Percentiles rank a stretch among this genome's conserved stretches.
These are phyloP conservation scores for Alternaria angustiovoidea DNA, from an alignment of 2,329 filamentous ascomycete genomes.

Conservation along the genomic window DNA sequence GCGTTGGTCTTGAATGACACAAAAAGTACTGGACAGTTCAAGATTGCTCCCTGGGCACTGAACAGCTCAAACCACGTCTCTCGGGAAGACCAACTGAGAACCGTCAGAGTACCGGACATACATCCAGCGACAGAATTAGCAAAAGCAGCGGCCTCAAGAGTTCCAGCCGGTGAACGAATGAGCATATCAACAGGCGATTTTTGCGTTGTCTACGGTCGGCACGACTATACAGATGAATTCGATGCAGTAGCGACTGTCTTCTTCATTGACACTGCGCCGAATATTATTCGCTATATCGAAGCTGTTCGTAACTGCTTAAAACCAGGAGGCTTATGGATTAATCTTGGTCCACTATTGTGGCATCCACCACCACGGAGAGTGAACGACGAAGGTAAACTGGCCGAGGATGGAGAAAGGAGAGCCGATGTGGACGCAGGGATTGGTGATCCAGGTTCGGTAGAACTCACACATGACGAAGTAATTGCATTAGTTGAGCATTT, in stretches of 20 bases:
- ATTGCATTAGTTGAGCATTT: conserved; percentile 74
- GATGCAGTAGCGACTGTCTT: conserved; percentile 90
- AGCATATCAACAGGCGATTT: conserved; percentile 95
- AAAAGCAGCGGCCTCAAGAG: conserved; percentile 21
- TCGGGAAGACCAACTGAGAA: conserved; percentile 76
- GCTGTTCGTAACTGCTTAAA: conserved; percentile 80
- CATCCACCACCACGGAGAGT: conserved; percentile 79
- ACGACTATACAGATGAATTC: conserved; percentile 68
- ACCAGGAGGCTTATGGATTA: conserved; percentile 82
- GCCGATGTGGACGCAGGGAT: conserved; percentile 65
- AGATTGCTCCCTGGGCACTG: conserved; percentile 84
- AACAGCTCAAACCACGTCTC: conserved; percentile 85
- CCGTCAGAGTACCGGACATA: conserved; percentile 80
- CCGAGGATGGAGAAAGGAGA: conserved; percentile 24
- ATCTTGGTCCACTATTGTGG: conserved; percentile 91
- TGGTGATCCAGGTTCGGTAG: conserved; percentile 87
- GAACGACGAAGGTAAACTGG: neutral
- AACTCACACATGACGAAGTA: conserved; percentile 90
- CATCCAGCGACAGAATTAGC: conserved; percentile 52
- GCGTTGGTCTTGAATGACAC: conserved; percentile 77
- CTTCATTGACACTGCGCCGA: conserved; percentile 96
- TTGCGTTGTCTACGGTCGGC: conserved; percentile 78
- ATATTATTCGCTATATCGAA: conserved; percentile 88
- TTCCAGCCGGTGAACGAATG: conserved; percentile 71
- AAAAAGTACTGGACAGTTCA: conserved; percentile 67